Evolutionary conservation across 208 protist genomes (phyloP).

Genomic region (Willaertia magna): DNA sequence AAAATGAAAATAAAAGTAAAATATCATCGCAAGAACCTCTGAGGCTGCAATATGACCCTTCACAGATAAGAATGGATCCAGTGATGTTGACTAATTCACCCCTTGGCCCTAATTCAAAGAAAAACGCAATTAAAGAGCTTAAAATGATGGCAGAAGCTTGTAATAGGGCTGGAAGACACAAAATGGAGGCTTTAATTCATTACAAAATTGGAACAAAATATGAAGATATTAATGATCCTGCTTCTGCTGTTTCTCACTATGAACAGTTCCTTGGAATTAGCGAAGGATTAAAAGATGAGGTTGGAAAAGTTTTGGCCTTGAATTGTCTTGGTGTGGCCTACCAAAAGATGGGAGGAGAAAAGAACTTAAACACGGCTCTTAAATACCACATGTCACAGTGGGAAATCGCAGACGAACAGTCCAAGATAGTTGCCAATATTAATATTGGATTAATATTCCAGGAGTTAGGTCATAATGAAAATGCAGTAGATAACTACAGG

Average conservation of each 20-base stretch:
- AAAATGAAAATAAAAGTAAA: background rate
- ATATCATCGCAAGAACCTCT: background rate
- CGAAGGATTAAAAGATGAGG: background rate
- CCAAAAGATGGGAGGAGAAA: conserved; percentile 11
- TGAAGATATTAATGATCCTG: background rate
- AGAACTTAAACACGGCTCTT: conserved; percentile 15
- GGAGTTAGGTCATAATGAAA: background rate
- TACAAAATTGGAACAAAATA: conserved; percentile 26
- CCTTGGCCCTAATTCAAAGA: background rate
- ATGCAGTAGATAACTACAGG: conserved; percentile 20
- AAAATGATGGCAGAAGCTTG: conserved; percentile 24
- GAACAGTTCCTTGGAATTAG: conserved; percentile 8
- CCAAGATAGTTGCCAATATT: conserved; percentile 18
- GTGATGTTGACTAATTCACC: background rate
- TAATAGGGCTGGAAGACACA: conserved; percentile 20
- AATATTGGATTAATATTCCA: conserved; percentile 24
- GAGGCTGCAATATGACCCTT: background rate
- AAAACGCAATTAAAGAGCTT: conserved; percentile 13
- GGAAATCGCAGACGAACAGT: conserved; percentile 19
- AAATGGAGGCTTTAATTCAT: conserved; percentile 25
- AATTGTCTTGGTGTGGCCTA: conserved; percentile 27
- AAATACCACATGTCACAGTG: conserved; percentile 26
- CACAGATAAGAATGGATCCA: background rate
- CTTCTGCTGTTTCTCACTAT: conserved; percentile 9
- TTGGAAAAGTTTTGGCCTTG: conserved; percentile 5